Evolutionary conservation across 2,329 filamentous ascomycete species (phyloP).

Genomic region (Colletotrichum melonis): DNA sequence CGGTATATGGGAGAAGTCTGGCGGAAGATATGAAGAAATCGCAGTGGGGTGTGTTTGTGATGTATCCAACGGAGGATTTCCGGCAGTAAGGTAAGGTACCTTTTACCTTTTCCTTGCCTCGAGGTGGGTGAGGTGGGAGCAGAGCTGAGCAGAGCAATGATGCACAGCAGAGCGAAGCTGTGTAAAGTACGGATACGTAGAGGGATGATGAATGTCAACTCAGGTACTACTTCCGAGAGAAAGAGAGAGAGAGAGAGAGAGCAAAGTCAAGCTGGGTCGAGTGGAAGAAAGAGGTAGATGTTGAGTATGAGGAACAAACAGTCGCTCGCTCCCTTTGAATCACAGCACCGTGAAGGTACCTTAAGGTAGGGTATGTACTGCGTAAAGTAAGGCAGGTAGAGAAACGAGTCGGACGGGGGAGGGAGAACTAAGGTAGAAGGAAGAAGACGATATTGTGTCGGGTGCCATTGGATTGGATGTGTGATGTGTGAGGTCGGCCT

Average conservation of each 20-base stretch:
- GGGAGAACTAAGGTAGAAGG: not conserved
- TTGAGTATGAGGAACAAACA: not conserved
- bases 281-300: constrained; percentile 10
- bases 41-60: not conserved
- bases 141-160: not conserved
- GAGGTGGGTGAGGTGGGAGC: not conserved
- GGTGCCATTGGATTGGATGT: not conserved
- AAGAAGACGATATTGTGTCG: not conserved
- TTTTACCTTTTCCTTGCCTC: not conserved
- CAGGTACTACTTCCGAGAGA: not conserved
- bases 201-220: not conserved
- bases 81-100: not conserved
- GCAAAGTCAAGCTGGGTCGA: not conserved
- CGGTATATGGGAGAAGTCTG: not conserved
- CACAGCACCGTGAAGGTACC: not conserved
- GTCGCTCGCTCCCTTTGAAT: not conserved
- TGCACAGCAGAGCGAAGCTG: not conserved
- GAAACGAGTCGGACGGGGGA: constrained; percentile 11
- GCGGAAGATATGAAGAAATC: not conserved
- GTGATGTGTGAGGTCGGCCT: not conserved
- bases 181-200: not conserved
- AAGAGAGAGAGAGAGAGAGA: not conserved
- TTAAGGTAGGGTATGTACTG: not conserved
- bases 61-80: not conserved
- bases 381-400: not conserved